Evolutionary conservation across 106 monocot species (phyloP), one percentile per base, ranked within the genome.

Genomic region (Allium sativum): DNA sequence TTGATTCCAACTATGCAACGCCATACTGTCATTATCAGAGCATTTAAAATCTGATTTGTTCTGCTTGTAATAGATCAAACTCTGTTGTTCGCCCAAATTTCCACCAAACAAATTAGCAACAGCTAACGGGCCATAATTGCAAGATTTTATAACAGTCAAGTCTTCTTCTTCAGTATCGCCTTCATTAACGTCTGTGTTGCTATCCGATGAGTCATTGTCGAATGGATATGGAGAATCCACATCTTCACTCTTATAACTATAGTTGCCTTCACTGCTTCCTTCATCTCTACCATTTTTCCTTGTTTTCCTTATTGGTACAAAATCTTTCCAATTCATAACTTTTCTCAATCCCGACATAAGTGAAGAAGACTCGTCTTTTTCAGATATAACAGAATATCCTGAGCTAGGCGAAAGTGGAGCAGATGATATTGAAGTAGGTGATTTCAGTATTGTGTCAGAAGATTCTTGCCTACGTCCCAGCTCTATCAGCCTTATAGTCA

Each of bases 321-420:
- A 67, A 5, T 81, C 85, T 55, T 65, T 81, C 48, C 88, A 44
- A 55, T 89, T 74, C 72, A 82, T 93, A 13, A 93, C 93, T 77
- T 78, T 93, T 68, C 80, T 72, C 59, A 93, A 45, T 40, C 93
- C 80, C 57, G 82, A 79, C 80, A 76, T 89, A 52, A 93, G 64
- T 53, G 84, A 85, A 67, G 93, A 93, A 60, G 82, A 44, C 44
- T 82, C 92, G 67, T 81, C 81, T 68, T 81, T 87, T 21, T 79
- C 81, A 20, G 44, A 55, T 58, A 62, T 19, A 12, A 58, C 53
- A 19, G 65, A 11, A 52, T 53, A 70, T 48, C 50, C 72, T 11
- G 76, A 48, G 44, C 59, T 11, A 54, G 79, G 79, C 15, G 84
- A 78, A 42, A 67, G 76, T 9, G 79, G 58, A 65, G 52, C 45